Conservation (phyloP, 2,329 filamentous ascomycete species). For the Emmonsiellopsis sp. region DNA sequence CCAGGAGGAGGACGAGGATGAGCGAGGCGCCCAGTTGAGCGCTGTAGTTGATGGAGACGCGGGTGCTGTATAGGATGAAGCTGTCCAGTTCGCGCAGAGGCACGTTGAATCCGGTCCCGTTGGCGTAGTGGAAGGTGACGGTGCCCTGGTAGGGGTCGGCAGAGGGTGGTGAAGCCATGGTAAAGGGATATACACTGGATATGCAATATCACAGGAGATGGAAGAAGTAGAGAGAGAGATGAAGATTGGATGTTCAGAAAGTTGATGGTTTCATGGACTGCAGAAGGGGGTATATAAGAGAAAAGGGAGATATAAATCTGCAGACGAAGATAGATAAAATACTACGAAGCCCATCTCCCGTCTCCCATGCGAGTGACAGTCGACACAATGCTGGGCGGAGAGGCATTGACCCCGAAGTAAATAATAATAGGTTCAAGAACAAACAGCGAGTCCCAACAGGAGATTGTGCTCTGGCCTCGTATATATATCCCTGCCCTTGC, state of each 20-base stretch:
- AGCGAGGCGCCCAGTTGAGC: slow-evolving; percentile 61
- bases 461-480: neutral
- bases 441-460: neutral
- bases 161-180: slow-evolving; percentile 11
- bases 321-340: neutral
- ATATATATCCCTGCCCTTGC: neutral
- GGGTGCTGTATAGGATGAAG: slow-evolving; percentile 40
- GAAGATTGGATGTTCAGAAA: neutral
- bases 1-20: slow-evolving; percentile 55
- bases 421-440: neutral
- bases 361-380: neutral
- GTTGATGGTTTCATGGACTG: no score
- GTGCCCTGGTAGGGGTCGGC: slow-evolving; percentile 47
- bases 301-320: neutral
- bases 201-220: neutral
- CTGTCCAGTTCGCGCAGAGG: slow-evolving; percentile 36
- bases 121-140: slow-evolving; percentile 38
- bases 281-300: neutral
- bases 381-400: neutral
- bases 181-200: neutral
- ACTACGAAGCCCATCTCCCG: neutral
- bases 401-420: neutral
- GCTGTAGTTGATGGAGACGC: slow-evolving; percentile 55
- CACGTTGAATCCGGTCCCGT: slow-evolving; percentile 37
- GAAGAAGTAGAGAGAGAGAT: neutral